Evolutionary conservation across 1,139 yeast species (phyloP).

Genomic region (Blastobotrys serpentis): DNA sequence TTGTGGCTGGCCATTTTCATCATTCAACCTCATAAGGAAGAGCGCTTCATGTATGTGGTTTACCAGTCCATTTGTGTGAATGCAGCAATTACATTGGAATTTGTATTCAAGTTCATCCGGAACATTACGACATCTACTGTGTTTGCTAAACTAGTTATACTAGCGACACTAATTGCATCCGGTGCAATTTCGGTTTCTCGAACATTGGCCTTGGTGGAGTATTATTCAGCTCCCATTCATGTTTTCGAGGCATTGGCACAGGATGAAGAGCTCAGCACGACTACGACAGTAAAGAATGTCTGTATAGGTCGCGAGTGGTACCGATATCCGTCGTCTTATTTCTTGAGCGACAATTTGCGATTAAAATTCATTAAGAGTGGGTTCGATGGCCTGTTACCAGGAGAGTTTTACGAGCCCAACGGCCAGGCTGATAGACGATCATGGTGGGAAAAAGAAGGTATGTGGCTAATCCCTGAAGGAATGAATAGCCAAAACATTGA

Average conservation of each 20-base stretch:
- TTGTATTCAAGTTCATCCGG: slow-evolving; percentile 32
- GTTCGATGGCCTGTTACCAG: slow-evolving; percentile 85
- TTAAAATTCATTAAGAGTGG: slow-evolving; percentile 71
- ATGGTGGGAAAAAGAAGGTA: slow-evolving; percentile 33
- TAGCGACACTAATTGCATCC: slow-evolving; percentile 16
- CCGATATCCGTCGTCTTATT: slow-evolving; percentile 84
- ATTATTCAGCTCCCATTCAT: slow-evolving; percentile 40
- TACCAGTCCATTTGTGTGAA: slow-evolving; percentile 66
- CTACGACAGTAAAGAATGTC: slow-evolving; percentile 51
- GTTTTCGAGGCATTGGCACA: slow-evolving; percentile 28
- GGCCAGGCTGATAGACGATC: slow-evolving; percentile 13
- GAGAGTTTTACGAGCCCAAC: slow-evolving; percentile 63
- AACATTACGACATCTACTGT: slow-evolving; percentile 15
- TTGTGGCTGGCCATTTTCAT: slow-evolving; percentile 70
- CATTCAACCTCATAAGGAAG: slow-evolving; percentile 89
- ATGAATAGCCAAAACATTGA: slow-evolving; percentile 72
- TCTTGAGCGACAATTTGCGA: slow-evolving; percentile 61
- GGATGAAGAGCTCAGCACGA: slow-evolving; percentile 22
- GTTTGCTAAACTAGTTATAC: slow-evolving; percentile 5
- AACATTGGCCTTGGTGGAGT: slow-evolving; percentile 35
- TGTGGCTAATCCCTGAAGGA: slow-evolving; percentile 50
- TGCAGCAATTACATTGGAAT: slow-evolving; percentile 53
- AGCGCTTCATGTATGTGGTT: slow-evolving; percentile 82
- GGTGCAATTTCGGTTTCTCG: slow-evolving; percentile 33
- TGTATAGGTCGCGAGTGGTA: slow-evolving; percentile 96